Conservation (phyloP, 441 rosid species). For the Eugenia klotzschiana region DNA sequence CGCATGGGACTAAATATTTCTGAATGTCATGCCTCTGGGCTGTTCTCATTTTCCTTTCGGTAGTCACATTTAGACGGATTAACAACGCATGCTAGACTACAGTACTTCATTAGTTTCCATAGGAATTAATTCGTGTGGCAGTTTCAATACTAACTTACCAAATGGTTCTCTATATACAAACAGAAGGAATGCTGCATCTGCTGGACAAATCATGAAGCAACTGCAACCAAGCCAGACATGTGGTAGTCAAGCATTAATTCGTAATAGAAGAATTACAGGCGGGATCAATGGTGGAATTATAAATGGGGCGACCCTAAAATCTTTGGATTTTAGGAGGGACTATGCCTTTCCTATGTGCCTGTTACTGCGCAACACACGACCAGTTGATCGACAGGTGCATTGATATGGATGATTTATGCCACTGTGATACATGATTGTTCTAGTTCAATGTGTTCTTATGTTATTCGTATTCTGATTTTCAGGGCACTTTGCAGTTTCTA, state of each 20-base stretch:
- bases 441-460: background rate
- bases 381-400: conserved; percentile 81
- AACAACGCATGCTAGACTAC: background rate
- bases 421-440: background rate
- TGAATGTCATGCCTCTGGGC: background rate
- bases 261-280: conserved; percentile 74
- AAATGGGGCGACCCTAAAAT: conserved; percentile 56
- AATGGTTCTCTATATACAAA: conserved; percentile 5
- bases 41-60: background rate
- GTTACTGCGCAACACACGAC: conserved; percentile 72
- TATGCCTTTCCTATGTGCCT: conserved; percentile 70
- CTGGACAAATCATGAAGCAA: conserved; percentile 33
- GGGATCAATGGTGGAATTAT: conserved; percentile 88
- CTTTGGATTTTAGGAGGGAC: conserved; percentile 64
- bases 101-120: background rate
- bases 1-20: background rate
- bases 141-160: background rate
- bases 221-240: conserved; percentile 41
- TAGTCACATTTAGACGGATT: background rate
- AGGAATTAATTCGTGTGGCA: background rate
- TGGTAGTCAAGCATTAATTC: conserved; percentile 59
- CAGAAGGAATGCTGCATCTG: conserved; percentile 38
- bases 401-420: conserved; percentile 2
- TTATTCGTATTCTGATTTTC: conserved; percentile 20
- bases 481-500: conserved; percentile 70